Conservation (phyloP, 441 rosid species). For the Adansonia grandidieri region DNA sequence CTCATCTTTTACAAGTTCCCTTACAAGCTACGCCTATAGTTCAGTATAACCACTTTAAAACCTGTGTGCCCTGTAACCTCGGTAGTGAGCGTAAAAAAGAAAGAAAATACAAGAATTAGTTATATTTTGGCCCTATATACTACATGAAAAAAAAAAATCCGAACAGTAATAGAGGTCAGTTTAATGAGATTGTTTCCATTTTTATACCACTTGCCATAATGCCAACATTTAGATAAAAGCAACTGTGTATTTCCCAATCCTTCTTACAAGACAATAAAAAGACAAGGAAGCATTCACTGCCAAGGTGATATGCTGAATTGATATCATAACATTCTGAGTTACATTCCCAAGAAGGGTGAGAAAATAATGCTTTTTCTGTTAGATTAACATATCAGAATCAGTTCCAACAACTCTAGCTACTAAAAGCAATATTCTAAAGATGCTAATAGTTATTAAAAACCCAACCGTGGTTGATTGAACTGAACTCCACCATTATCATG, state of each 20-base stretch:
- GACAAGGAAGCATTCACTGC: slow-evolving; percentile 3
- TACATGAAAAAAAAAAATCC: neutral
- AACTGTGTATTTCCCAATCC: neutral
- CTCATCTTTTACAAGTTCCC: neutral
- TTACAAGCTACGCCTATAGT: neutral
- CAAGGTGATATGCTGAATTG: neutral
- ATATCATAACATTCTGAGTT: neutral
- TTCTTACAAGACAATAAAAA: neutral
- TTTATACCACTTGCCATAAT: neutral
- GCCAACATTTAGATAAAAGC: neutral
- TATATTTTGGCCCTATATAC: neutral
- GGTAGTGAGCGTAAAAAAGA: neutral
- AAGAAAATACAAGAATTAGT: neutral
- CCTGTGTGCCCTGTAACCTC: no score
- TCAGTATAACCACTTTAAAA: neutral
- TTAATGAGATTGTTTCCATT: neutral
- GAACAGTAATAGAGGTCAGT: neutral
- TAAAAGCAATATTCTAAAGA: slow-evolving; percentile 7
- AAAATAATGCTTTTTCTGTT: neutral
- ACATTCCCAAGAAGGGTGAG: slow-evolving; percentile 4
- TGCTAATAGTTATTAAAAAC: neutral
- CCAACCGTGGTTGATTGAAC: neutral
- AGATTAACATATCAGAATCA: slow-evolving; percentile 5
- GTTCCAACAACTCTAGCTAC: neutral
- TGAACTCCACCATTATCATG: neutral